These are phyloP conservation scores for Rhizoclosmatium sp. DNA, from an alignment of 192 early-diverging fungal species.

Conservation along the genomic window DNA sequence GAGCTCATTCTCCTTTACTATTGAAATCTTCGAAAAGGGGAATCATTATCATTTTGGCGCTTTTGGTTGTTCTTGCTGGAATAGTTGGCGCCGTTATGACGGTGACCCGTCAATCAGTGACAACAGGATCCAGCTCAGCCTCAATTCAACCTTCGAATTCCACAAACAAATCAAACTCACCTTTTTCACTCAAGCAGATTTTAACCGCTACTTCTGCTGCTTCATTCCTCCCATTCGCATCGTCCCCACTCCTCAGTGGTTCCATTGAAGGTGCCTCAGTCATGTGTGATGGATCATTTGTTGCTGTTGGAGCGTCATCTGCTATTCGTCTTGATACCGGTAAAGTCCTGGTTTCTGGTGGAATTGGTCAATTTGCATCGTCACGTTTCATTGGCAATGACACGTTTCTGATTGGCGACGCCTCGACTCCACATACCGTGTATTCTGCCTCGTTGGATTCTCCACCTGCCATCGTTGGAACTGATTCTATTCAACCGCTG, in stretches of 20 bases:
- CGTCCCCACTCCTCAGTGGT: not conserved
- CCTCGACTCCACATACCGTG: not conserved
- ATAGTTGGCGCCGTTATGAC: too few species aligned
- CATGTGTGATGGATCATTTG: conserved; percentile 8
- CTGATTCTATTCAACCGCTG: not conserved
- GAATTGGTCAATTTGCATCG: not conserved
- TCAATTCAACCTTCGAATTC: too few species aligned
- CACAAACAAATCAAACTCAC: too few species aligned
- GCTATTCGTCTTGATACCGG: conserved; percentile 8
- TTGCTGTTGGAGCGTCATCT: not conserved
- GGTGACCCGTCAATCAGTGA: too few species aligned
- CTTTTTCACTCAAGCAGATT: not conserved
- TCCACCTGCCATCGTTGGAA: not conserved
- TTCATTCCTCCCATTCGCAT: not conserved
- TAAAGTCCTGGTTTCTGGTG: not conserved
- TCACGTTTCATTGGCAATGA: not conserved
- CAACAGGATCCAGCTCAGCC: too few species aligned
- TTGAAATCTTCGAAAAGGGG: too few species aligned
- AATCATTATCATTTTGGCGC: too few species aligned
- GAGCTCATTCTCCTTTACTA: too few species aligned
- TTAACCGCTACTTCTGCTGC: not conserved
- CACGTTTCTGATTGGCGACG: conserved; percentile 1
- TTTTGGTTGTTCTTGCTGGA: too few species aligned
- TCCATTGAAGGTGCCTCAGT: conserved; percentile 4
- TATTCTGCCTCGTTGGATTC: not conserved